These are phyloP conservation scores for Fragaria iinumae DNA, from an alignment of 306 rosid genomes.

Conservation along the genomic window DNA sequence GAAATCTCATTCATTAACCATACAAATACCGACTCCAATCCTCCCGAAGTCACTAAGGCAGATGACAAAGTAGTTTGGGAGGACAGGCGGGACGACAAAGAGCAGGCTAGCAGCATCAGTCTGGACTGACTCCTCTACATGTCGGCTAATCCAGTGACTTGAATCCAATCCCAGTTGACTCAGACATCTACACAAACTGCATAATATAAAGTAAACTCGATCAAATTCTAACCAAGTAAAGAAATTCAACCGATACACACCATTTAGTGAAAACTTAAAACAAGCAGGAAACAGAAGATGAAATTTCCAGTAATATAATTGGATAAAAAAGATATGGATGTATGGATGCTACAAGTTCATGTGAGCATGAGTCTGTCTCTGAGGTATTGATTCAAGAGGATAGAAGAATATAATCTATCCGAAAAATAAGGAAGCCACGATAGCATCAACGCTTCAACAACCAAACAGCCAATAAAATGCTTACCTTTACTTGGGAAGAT, in stretches of 20 bases:
- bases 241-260: not conserved
- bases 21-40: conserved; percentile 40
- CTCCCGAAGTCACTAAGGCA: conserved; percentile 36
- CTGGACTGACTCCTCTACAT: conserved; percentile 14
- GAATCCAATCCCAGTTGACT: conserved; percentile 26
- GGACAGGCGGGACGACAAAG: conserved; percentile 38
- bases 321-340: too few species aligned
- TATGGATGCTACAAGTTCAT: not conserved
- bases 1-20: conserved; percentile 40
- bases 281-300: not conserved
- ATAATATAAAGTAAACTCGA: not conserved
- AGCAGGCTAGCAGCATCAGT: conserved; percentile 34
- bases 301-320: not conserved
- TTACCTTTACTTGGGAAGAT: conserved; percentile 35
- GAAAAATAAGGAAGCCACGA: not conserved
- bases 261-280: not conserved
- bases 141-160: conserved; percentile 29
- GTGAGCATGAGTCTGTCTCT: not conserved
- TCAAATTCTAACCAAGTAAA: not conserved
- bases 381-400: not conserved
- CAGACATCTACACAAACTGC: conserved; percentile 20
- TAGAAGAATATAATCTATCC: not conserved
- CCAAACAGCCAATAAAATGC: not conserved
- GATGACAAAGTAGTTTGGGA: conserved; percentile 30
- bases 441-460: not conserved